Conservation (phyloP, 345 rosid species). For the Schrenkiella parvula region DNA sequence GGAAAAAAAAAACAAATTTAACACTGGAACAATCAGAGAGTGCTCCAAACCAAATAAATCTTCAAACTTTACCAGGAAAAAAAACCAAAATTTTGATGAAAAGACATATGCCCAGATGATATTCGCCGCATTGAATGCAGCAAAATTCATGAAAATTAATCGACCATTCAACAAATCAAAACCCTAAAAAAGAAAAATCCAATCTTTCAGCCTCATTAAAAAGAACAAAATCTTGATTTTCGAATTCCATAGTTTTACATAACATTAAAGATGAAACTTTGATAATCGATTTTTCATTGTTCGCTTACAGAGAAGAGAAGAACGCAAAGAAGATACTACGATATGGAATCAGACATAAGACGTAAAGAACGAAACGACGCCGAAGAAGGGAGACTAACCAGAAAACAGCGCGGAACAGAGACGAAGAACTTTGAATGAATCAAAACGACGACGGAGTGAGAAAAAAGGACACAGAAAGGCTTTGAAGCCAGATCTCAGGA, state of each 20-base stretch:
- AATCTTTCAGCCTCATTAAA: background rate
- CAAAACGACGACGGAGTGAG: slow-evolving; percentile 62
- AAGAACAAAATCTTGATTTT: background rate
- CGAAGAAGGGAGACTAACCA: slow-evolving; percentile 38
- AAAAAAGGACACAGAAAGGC: background rate
- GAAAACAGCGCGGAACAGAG: slow-evolving; percentile 21
- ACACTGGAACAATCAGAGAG: background rate
- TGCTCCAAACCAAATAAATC: slow-evolving; percentile 1
- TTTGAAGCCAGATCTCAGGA: slow-evolving; percentile 23
- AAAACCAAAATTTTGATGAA: background rate
- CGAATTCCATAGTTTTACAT: background rate
- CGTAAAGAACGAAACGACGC: slow-evolving; percentile 47
- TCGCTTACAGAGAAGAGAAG: slow-evolving; percentile 6
- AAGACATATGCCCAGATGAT: background rate
- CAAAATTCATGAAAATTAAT: background rate
- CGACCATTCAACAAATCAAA: background rate
- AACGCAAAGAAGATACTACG: background rate
- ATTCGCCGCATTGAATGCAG: background rate
- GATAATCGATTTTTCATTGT: background rate
- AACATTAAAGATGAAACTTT: background rate
- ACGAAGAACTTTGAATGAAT: slow-evolving; percentile 32
- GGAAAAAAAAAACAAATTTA: background rate
- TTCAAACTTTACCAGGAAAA: slow-evolving; percentile 1
- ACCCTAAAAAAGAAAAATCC: slow-evolving; percentile 22
- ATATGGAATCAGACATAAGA: slow-evolving; percentile 6